phyloP scores from a whole-genome alignment of 2,329 filamentous ascomycete species.

The Cryphonectria nitschkei region DNA sequence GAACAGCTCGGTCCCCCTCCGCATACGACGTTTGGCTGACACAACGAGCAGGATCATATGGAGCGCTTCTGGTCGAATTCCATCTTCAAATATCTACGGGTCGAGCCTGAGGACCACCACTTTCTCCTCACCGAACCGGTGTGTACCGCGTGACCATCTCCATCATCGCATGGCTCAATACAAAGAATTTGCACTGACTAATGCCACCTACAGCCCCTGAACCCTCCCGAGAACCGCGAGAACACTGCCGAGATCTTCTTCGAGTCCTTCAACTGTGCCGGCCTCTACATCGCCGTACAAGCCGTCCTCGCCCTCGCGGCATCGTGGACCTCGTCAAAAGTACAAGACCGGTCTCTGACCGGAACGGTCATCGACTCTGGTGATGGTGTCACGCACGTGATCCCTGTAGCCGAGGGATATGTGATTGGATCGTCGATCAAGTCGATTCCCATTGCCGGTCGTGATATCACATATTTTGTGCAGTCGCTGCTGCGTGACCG shows the following conservation, averaged over 20 bases:
- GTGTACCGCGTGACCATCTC: slow-evolving; percentile 41
- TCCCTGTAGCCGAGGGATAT: slow-evolving; percentile 97
- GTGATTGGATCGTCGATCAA: slow-evolving; percentile 99
- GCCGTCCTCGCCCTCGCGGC: slow-evolving; percentile 94
- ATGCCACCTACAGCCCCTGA: slow-evolving; percentile 70
- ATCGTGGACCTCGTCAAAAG: slow-evolving; percentile 98
- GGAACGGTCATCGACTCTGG: slow-evolving; percentile 98
- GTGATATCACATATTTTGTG: slow-evolving; percentile 98
- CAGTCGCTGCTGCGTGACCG: slow-evolving; percentile 94
- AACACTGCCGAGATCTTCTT: slow-evolving; percentile 99
- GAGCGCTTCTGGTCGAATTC: slow-evolving; percentile 99
- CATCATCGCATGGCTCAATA: neutral
- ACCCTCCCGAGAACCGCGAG: slow-evolving; percentile 97
- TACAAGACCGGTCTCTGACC: slow-evolving; percentile 92
- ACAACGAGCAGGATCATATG: slow-evolving; percentile 80
- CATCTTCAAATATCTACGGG: slow-evolving; percentile 98
- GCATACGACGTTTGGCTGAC: slow-evolving; percentile 35
- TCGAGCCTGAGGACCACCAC: slow-evolving; percentile 98
- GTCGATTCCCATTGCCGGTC: slow-evolving; percentile 95
- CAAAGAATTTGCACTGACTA: slow-evolving; percentile 1
- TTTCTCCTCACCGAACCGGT: slow-evolving; percentile 97
- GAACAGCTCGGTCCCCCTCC: neutral
- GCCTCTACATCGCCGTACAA: slow-evolving; percentile 98
- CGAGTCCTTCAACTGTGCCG: slow-evolving; percentile 98
- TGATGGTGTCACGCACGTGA: slow-evolving; percentile 98